Evolutionary conservation across 2,329 filamentous ascomycete genomes (phyloP).

Genomic region (Fusarium abutilonis): DNA sequence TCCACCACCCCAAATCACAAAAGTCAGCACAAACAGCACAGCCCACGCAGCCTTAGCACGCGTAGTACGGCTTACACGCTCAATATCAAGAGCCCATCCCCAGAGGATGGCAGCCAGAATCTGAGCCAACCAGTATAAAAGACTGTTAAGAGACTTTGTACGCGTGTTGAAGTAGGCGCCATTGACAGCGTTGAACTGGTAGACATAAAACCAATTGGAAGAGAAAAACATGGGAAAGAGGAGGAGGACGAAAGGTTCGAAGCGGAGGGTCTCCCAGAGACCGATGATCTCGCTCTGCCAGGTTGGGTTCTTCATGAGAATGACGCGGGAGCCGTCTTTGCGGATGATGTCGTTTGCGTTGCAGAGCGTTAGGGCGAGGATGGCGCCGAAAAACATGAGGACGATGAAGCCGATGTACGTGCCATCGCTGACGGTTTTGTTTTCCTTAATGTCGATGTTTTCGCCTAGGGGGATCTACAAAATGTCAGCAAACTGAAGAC

Average conservation of each 20-base stretch:
- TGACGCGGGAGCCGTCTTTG: constrained; percentile 79
- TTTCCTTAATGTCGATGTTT: constrained; percentile 39
- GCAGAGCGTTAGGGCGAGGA: constrained; percentile 74
- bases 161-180: constrained; percentile 76
- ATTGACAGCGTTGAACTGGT: constrained; percentile 80
- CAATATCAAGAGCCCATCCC: constrained; percentile 75
- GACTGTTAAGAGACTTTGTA: constrained; percentile 76
- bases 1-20: constrained; percentile 84
- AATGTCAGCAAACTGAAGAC: constrained; percentile 42
- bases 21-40: constrained; percentile 73
- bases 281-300: constrained; percentile 83
- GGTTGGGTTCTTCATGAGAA: constrained; percentile 89
- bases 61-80: constrained; percentile 67
- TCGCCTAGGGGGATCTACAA: constrained; percentile 62
- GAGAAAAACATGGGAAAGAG: constrained; percentile 86
- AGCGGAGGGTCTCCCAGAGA: constrained; percentile 75
- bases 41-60: constrained; percentile 73
- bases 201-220: constrained; percentile 86
- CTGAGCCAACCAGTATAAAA: constrained; percentile 77
- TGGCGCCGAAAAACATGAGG: constrained; percentile 78
- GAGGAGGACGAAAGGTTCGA: constrained; percentile 74
- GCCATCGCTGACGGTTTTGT: constrained; percentile 70
- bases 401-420: constrained; percentile 91
- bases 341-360: constrained; percentile 79
- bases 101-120: constrained; percentile 80